Percentiles rank a stretch among this genome's conserved stretches.
These are phyloP conservation scores for Apiotrichum akiyoshidainum DNA, from an alignment of 1,284 basidiomycete species.

Conservation along the genomic window DNA sequence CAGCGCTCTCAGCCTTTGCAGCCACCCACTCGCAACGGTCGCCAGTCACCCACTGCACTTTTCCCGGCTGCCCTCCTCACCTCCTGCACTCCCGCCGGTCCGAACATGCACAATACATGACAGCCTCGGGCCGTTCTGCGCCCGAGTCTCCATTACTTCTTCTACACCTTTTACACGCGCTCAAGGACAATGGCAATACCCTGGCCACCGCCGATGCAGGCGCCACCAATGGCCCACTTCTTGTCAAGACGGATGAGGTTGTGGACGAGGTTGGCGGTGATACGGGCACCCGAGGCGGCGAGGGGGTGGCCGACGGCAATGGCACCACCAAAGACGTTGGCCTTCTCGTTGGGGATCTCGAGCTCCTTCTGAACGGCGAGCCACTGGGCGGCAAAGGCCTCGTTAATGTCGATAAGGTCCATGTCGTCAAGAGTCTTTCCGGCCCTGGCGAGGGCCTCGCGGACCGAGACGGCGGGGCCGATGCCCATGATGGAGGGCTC, in stretches of 20 bases:
- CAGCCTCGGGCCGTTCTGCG: no score
- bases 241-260: conserved; percentile 56
- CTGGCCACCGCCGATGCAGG: conserved; percentile 56
- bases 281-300: conserved; percentile 56
- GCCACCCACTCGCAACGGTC: no score
- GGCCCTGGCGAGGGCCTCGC: conserved; percentile 33
- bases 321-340: conserved; percentile 56
- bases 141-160: not conserved
- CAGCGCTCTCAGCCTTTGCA: no score
- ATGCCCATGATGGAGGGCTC: conserved; percentile 59
- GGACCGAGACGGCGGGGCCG: conserved; percentile 54
- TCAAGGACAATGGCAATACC: conserved; percentile 48
- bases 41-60: no score
- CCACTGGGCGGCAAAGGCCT: conserved; percentile 60
- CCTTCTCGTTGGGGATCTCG: conserved; percentile 55
- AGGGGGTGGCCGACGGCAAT: conserved; percentile 58
- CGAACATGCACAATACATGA: no score
- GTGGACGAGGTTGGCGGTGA: conserved; percentile 56
- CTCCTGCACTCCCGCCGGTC: no score
- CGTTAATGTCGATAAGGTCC: conserved; percentile 59
- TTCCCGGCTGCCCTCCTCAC: no score
- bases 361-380: conserved; percentile 57
- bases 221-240: conserved; percentile 57
- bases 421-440: conserved; percentile 53
- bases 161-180: conserved; percentile 14